Conservation (phyloP, 2,329 filamentous ascomycete species). For the Pseudocercospora cruenta region DNA sequence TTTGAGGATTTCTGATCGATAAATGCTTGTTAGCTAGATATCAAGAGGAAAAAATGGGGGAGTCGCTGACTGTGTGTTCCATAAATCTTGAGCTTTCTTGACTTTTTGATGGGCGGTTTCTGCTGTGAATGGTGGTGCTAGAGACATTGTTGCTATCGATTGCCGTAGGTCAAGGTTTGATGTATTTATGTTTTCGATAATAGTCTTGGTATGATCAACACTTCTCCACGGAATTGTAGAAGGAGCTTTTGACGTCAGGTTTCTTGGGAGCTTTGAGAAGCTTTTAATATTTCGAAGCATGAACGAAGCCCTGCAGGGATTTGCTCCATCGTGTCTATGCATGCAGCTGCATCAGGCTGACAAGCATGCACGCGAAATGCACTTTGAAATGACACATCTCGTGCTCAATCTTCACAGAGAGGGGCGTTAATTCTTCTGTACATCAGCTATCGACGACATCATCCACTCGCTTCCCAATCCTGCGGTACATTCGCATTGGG, state of each 20-base stretch:
- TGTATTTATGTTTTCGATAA: neutral
- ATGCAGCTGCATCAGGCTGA: neutral
- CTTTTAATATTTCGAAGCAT: neutral
- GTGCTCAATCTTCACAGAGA: neutral
- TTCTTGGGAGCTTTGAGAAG: neutral
- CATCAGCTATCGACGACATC: neutral
- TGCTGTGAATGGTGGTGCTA: constrained; percentile 72
- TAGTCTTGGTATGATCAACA: neutral
- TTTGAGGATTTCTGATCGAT: constrained; percentile 61
- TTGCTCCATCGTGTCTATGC: neutral
- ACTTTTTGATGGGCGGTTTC: constrained; percentile 76
- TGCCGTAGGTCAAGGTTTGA: no score
- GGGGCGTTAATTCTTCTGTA: neutral
- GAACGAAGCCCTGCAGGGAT: neutral
- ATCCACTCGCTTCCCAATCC: neutral
- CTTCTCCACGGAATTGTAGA: neutral
- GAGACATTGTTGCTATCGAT: constrained; percentile 41
- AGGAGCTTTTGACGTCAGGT: neutral
- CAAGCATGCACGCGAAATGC: neutral
- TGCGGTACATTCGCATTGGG: neutral
- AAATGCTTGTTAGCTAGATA: neutral
- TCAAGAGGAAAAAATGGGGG: constrained; percentile 1
- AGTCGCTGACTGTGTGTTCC: constrained; percentile 70
- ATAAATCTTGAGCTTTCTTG: constrained; percentile 79
- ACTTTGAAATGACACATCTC: neutral